phyloP scores from a whole-genome alignment of 1,139 yeast species.

The Geotrichum aggregatum region DNA sequence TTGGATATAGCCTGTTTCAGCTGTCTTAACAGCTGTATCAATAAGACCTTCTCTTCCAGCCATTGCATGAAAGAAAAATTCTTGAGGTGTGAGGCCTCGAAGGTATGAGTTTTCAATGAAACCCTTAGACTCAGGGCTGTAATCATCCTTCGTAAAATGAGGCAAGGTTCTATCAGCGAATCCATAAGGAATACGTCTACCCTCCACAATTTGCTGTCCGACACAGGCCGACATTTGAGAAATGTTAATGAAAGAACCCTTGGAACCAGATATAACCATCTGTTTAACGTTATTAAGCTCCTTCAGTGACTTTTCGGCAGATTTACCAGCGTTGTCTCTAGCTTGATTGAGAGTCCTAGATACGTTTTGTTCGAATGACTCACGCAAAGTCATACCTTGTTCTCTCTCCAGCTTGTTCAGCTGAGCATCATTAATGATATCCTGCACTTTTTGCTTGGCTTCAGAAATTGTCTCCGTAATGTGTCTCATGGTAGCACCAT shows the following conservation, averaged over 20 bases:
- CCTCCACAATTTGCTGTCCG: slow-evolving; percentile 99
- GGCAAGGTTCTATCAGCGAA: slow-evolving; percentile 95
- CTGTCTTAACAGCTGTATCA: slow-evolving; percentile 98
- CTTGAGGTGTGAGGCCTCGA: slow-evolving; percentile 98
- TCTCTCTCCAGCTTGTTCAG: slow-evolving; percentile 83
- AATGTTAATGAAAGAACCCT: slow-evolving; percentile 97
- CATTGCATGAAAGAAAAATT: slow-evolving; percentile 99
- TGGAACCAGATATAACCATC: slow-evolving; percentile 98
- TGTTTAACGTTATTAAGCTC: slow-evolving; percentile 94
- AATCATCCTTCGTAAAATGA: slow-evolving; percentile 96
- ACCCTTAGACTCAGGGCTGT: slow-evolving; percentile 96
- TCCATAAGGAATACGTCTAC: slow-evolving; percentile 98
- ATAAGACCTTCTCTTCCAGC: slow-evolving; percentile 99
- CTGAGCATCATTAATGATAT: slow-evolving; percentile 88
- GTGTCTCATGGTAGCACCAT: slow-evolving; percentile 89
- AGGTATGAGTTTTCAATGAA: slow-evolving; percentile 95
- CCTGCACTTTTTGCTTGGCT: slow-evolving; percentile 90
- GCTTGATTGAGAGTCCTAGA: slow-evolving; percentile 95
- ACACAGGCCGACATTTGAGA: slow-evolving; percentile 99
- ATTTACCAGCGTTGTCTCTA: slow-evolving; percentile 98
- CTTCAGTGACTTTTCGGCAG: slow-evolving; percentile 93
- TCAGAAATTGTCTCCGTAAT: slow-evolving; percentile 89
- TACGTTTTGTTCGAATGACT: slow-evolving; percentile 95
- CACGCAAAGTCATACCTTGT: slow-evolving; percentile 99
- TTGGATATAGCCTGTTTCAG: slow-evolving; percentile 98